Evolutionary conservation across 441 rosid genomes (phyloP), one percentile per base, ranked within the genome.

Genomic region (Gossypium trilobum): DNA sequence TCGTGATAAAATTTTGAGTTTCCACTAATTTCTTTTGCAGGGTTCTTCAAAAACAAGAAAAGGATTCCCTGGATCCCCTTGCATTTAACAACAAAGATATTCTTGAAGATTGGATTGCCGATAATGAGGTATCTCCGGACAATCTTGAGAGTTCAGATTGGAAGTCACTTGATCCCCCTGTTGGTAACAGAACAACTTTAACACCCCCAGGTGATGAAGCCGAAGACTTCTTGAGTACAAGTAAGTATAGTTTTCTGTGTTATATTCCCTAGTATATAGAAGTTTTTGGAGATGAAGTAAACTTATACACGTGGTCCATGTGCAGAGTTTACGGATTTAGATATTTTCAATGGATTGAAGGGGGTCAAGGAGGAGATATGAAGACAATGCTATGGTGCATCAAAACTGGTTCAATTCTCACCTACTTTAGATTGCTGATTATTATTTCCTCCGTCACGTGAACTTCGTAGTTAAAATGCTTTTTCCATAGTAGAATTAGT

Each of bases 251-350:
- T 74, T 74, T 36, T 25, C 36, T 70, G 4, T 8, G 16, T 44
- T 62, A n/a, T 56, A 23, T 74, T 19, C 33, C 48, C 39, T 50
- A 8, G 5, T 31, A 7, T 71, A 27, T 46, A 17, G 7, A 33
- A 17, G 23, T 8, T 3, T 59, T 36, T 3, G 20, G 2, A 20
- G 19, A 48, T 25, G 13, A 25, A 51, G 16, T 25, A 23, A 48
- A 48, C 71, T 48, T 4, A 20, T 50, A 50, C n/a, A 25, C 0
- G 14, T 63, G 68, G 57, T 72, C 72, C 9, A 11, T 29, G 6
- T 78, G 80, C 91, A 95, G 97, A 93, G 25, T 95, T 92, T 39
- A 82, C 82, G 63, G 99, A 92, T 76, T 71, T 64, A 56, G 96
- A 95, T 81, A 91, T 95, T 76, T 89, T 91, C 67, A 74, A 71